Conservation (phyloP, 345 rosid species). For the Psidium guajava region DNA sequence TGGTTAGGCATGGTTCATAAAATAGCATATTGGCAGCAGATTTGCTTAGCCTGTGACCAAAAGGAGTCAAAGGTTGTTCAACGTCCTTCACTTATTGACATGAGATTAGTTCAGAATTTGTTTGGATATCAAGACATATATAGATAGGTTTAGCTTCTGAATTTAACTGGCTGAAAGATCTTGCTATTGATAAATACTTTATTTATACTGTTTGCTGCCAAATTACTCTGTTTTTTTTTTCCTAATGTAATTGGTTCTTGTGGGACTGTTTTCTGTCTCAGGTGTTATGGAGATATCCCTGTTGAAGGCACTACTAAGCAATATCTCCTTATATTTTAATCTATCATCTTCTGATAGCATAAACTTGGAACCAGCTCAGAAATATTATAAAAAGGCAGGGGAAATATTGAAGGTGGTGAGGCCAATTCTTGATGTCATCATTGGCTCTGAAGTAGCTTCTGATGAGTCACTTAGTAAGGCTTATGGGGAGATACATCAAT, state of each 20-base stretch:
- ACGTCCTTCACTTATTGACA: neutral
- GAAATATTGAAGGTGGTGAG: constrained; percentile 68
- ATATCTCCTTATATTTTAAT: constrained; percentile 54
- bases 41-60: neutral
- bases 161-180: neutral
- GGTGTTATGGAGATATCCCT: constrained; percentile 73
- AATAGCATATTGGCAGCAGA: neutral
- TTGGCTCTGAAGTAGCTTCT: constrained; percentile 47
- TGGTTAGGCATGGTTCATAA: neutral
- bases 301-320: constrained; percentile 50
- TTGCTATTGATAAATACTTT: neutral
- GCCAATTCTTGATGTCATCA: constrained; percentile 52
- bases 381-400: constrained; percentile 60
- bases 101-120: neutral
- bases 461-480: constrained; percentile 43
- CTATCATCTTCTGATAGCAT: constrained; percentile 47
- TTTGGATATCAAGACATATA: neutral
- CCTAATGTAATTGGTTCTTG: neutral
- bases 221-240: neutral
- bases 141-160: neutral
- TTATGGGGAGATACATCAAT: constrained; percentile 55
- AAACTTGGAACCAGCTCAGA: constrained; percentile 53
- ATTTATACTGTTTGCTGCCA: neutral
- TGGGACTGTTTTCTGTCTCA: constrained; percentile 10
- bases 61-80: neutral